Evolutionary conservation across 805 yeast species (phyloP).

Genomic region (Spencermartinsiella europaea): DNA sequence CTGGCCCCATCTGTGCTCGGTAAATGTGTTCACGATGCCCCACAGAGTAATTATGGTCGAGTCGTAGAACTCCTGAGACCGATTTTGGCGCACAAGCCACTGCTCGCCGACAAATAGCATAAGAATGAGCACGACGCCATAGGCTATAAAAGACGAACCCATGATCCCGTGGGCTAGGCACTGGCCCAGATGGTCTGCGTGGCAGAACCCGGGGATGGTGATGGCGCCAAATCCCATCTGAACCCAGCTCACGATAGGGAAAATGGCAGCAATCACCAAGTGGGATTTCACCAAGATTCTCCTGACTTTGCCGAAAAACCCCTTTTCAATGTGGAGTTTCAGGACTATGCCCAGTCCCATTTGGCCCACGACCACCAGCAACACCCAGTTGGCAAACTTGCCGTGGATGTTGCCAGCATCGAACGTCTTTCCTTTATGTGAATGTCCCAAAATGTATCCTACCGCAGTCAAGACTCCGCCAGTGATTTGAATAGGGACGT

Average conservation of each 20-base stretch:
- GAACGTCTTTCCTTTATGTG: constrained; percentile 34
- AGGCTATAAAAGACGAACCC: constrained; percentile 83
- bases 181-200: constrained; percentile 76
- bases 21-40: constrained; percentile 93
- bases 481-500: constrained; percentile 33
- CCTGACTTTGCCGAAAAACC: constrained; percentile 32
- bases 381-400: constrained; percentile 32
- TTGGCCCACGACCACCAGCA: constrained; percentile 29
- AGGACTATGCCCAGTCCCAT: constrained; percentile 34
- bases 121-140: constrained; percentile 65
- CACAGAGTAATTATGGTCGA: constrained; percentile 73
- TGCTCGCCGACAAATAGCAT: constrained; percentile 68
- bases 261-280: constrained; percentile 28
- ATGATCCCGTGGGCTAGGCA: constrained; percentile 96
- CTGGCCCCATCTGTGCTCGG: constrained; percentile 97
- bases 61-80: constrained; percentile 83
- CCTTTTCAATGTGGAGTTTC: constrained; percentile 34
- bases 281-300: constrained; percentile 28
- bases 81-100: constrained; percentile 39
- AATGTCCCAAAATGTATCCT: constrained; percentile 38
- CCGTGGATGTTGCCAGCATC: constrained; percentile 32
- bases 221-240: constrained; percentile 76
- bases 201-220: constrained; percentile 83
- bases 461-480: constrained; percentile 33
- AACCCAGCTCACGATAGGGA: constrained; percentile 62